phyloP scores from a whole-genome alignment of 306 rosid species.

The Lathyrus aphaca region DNA sequence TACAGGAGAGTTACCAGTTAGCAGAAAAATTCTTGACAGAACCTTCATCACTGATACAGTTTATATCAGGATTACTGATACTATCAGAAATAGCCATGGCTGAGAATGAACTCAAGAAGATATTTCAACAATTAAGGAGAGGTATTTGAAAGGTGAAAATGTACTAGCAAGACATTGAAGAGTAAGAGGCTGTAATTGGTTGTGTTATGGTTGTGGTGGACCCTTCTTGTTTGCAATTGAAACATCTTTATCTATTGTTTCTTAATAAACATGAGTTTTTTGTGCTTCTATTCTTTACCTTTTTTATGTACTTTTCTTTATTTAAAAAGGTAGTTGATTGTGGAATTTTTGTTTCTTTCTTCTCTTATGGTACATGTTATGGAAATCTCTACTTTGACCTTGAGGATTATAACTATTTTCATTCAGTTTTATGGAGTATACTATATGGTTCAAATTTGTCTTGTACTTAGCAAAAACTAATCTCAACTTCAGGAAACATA shows the following conservation, averaged over 20 bases:
- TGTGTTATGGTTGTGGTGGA: slow-evolving; percentile 26
- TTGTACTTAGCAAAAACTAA: too few relatives aligned
- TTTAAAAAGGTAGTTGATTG: not conserved
- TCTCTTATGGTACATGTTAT: not conserved
- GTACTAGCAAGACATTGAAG: not conserved
- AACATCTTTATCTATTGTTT: not conserved
- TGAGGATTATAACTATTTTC: not conserved
- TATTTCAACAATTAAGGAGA: not conserved
- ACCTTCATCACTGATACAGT: slow-evolving; percentile 18
- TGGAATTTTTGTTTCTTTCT: not conserved
- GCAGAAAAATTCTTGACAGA: slow-evolving; percentile 36
- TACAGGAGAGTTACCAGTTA: slow-evolving; percentile 18
- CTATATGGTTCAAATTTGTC: too few relatives aligned
- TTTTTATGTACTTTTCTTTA: not conserved
- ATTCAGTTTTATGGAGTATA: not conserved
- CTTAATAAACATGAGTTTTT: slow-evolving; percentile 36
- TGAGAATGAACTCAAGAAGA: slow-evolving; percentile 10
- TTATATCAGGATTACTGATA: slow-evolving; percentile 10
- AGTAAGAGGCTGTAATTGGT: slow-evolving; percentile 37
- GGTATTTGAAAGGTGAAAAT: not conserved
- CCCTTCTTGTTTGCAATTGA: slow-evolving; percentile 7
- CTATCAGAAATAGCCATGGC: slow-evolving; percentile 34
- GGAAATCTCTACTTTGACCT: slow-evolving; percentile 27
- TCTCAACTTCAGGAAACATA: too few relatives aligned
- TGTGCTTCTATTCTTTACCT: slow-evolving; percentile 35